Percentiles rank a stretch among this genome's conserved stretches.
Conservation (phyloP, 225 moss, liverwort and hornwort species). For the Straminergon stramineum region DNA sequence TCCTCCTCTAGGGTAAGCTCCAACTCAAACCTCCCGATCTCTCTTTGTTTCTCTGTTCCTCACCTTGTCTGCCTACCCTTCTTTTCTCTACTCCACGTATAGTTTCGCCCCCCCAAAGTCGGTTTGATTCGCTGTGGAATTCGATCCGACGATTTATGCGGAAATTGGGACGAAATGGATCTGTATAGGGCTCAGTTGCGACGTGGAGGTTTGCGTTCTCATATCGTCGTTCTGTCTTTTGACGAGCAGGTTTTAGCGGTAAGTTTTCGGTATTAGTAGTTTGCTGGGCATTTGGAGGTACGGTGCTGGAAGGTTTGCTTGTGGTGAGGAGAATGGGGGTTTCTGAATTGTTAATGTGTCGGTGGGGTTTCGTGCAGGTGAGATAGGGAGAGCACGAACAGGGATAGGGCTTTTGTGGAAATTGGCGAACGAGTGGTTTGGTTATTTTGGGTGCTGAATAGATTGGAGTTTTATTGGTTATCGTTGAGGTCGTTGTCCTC, state of each 20-base stretch:
- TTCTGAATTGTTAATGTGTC: neutral
- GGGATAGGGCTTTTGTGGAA: neutral
- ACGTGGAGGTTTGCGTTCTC: neutral
- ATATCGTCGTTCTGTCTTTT: no score
- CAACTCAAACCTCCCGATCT: neutral
- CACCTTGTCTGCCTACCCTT: neutral
- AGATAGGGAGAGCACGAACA: neutral
- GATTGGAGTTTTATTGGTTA: neutral
- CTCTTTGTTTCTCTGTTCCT: neutral
- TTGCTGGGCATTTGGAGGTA: neutral
- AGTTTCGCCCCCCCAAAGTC: fast-evolving
- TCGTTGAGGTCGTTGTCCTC: neutral
- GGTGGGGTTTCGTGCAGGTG: neutral
- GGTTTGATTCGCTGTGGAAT: neutral
- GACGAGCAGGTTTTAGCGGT: no score
- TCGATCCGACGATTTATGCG: neutral
- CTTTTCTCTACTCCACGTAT: no score
- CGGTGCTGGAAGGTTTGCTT: neutral
- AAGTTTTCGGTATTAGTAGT: neutral
- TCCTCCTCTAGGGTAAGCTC: neutral
- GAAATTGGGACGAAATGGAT: neutral
- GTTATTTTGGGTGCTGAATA: neutral
- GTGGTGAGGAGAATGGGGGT: neutral
- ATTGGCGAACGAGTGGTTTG: neutral
- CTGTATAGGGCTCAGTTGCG: neutral